phyloP scores from a whole-genome alignment of 2,329 filamentous ascomycete genomes.

The Orbilia blumenaviensis region DNA sequence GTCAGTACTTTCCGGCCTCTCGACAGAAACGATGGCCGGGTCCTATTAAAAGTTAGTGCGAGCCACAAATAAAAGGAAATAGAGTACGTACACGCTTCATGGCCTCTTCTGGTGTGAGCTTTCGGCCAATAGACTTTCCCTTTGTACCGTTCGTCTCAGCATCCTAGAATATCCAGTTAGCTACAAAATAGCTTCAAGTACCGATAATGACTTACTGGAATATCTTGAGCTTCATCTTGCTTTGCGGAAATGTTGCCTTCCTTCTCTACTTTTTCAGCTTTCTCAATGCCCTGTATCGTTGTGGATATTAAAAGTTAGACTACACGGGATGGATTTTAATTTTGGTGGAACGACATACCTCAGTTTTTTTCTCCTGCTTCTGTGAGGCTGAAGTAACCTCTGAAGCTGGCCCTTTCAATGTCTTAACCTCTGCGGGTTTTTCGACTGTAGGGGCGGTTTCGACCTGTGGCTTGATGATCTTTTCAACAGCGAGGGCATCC shows the following conservation, averaged over 20 bases:
- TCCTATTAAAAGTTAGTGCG: slow-evolving; percentile 19
- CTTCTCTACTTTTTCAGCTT: neutral
- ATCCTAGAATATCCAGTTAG: neutral
- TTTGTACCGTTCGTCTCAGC: neutral
- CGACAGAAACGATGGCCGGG: slow-evolving; percentile 41
- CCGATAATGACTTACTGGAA: neutral
- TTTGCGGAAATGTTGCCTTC: neutral
- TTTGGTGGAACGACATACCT: neutral
- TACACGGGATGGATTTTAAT: neutral
- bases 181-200: neutral
- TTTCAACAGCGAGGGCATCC: neutral
- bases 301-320: neutral
- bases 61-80: neutral
- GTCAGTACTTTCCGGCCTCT: slow-evolving; percentile 18
- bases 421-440: neutral
- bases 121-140: slow-evolving; percentile 4
- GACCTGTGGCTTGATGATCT: neutral
- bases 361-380: neutral
- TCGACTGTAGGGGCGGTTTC: neutral
- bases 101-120: slow-evolving; percentile 28
- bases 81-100: slow-evolving; percentile 31
- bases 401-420: neutral
- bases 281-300: neutral
- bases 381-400: neutral
- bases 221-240: neutral